Conservation (phyloP, 352 stramenopile species). For the Phytophthora nicotianae region DNA sequence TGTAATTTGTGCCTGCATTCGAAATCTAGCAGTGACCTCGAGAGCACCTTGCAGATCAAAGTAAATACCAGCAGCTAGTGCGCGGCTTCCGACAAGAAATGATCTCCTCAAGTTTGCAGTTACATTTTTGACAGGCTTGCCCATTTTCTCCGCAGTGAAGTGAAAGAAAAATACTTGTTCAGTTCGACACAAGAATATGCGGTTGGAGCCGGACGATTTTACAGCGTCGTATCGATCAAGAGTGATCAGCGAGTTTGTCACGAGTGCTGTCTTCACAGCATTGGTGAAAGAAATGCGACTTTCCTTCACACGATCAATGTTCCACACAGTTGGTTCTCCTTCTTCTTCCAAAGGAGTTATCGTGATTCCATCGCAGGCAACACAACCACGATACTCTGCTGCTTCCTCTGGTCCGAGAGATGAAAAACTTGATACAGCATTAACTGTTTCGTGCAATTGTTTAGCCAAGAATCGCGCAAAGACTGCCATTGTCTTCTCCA, state of each 20-base stretch:
- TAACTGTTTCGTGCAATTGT: conserved; percentile 40
- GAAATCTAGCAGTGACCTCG: conserved; percentile 27
- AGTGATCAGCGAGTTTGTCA: conserved; percentile 34
- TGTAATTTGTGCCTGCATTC: background rate
- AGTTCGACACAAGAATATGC: conserved; percentile 15
- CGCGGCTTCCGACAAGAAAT: conserved; percentile 32
- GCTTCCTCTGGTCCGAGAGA: conserved; percentile 16
- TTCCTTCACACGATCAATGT: conserved; percentile 26
- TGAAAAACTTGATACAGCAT: conserved; percentile 8
- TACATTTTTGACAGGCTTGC: conserved; percentile 2
- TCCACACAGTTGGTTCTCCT: conserved; percentile 16
- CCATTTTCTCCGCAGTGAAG: conserved; percentile 20
- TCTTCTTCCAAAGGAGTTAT: conserved; percentile 14
- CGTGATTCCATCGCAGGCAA: conserved; percentile 24
- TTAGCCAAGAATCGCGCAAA: conserved; percentile 59
- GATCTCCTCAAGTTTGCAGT: conserved; percentile 21
- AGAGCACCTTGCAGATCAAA: conserved; percentile 29
- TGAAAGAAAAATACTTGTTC: conserved; percentile 55
- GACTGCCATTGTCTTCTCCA: conserved; percentile 54
- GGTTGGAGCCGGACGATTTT: background rate
- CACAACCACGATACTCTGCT: conserved; percentile 10
- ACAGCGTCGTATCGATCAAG: conserved; percentile 30
- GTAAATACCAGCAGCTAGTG: conserved; percentile 37
- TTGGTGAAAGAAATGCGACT: conserved; percentile 49
- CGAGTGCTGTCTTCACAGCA: conserved; percentile 53